Evolutionary conservation across 202 grass and related monocot species (phyloP).

Genomic region (Hordeum pubiflorum): DNA sequence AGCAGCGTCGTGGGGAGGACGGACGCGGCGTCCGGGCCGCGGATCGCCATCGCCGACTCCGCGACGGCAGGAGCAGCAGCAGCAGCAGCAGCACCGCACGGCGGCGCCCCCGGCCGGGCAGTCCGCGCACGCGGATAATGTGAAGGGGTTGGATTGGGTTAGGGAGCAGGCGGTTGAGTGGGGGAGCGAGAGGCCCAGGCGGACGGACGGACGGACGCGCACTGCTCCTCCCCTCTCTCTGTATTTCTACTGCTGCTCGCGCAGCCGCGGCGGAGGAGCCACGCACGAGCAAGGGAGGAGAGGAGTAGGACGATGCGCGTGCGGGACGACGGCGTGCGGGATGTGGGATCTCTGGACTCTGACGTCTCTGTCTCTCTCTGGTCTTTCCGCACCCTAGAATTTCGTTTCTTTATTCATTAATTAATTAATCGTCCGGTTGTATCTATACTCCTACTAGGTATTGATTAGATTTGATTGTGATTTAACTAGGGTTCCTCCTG

Average conservation of each 20-base stretch:
- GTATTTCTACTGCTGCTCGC: constrained; percentile 8
- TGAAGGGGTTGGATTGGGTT: constrained; percentile 6
- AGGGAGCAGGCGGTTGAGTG: neutral
- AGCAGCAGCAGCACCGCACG: neutral
- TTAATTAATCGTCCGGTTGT: neutral
- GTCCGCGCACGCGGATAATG: constrained; percentile 23
- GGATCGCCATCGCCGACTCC: constrained; percentile 22
- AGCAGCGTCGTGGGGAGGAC: constrained; percentile 34
- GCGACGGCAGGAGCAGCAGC: too few species aligned
- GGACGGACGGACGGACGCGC: neutral
- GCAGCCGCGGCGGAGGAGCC: neutral
- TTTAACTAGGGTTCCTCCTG: neutral
- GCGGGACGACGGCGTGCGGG: neutral
- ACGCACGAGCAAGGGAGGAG: neutral
- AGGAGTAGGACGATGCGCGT: neutral
- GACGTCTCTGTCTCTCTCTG: neutral
- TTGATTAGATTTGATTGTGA: constrained; percentile 12
- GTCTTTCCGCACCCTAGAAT: neutral
- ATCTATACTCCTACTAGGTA: neutral
- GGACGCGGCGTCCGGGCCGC: constrained; percentile 16
- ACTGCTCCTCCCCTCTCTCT: neutral
- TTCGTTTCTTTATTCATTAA: neutral
- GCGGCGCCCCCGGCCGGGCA: neutral
- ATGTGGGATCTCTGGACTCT: neutral
- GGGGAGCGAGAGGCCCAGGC: constrained; percentile 20